Percentiles rank a stretch among this genome's conserved stretches.
Conservation (phyloP, 495 filamentous ascomycete genomes). For the Hypoxylon crocopeplum region DNA sequence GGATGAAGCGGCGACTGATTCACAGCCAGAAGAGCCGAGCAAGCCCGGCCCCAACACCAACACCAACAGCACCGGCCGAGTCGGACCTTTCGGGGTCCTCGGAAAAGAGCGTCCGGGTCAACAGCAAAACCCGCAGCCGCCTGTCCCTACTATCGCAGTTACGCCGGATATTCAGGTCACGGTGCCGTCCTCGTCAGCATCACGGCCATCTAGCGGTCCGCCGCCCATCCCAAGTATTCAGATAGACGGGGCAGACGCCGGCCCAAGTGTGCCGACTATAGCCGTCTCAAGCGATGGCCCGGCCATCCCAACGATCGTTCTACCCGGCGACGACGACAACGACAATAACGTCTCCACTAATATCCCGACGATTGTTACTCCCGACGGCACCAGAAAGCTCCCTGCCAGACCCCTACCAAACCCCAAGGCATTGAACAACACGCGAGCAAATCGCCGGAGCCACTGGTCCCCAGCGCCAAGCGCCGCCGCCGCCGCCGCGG, state of each 20-base stretch:
- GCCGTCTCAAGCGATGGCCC: constrained; percentile 36
- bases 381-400: constrained; percentile 44
- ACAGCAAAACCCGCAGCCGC: constrained; percentile 41
- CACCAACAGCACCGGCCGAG: constrained; percentile 15
- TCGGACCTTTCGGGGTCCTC: constrained; percentile 38
- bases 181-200: constrained; percentile 38
- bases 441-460: constrained; percentile 41
- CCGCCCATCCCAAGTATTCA: constrained; percentile 49
- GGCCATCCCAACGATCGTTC: constrained; percentile 50
- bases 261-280: constrained; percentile 40
- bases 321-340: constrained; percentile 47
- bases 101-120: constrained; percentile 38
- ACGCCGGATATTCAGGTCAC: constrained; percentile 51
- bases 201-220: constrained; percentile 40
- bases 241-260: constrained; percentile 44
- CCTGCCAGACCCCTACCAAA: constrained; percentile 50
- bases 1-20: constrained; percentile 60
- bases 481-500: no score
- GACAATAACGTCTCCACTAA: constrained; percentile 30
- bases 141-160: constrained; percentile 69
- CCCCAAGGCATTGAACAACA: constrained; percentile 47
- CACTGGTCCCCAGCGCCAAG: constrained; percentile 56
- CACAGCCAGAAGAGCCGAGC: constrained; percentile 52
- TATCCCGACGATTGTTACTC: constrained; percentile 54
- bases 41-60: constrained; percentile 16